Base-by-base conservation (phyloP, 2,329 filamentous ascomycete genomes). In the Biscogniauxia mediterranea region DNA sequence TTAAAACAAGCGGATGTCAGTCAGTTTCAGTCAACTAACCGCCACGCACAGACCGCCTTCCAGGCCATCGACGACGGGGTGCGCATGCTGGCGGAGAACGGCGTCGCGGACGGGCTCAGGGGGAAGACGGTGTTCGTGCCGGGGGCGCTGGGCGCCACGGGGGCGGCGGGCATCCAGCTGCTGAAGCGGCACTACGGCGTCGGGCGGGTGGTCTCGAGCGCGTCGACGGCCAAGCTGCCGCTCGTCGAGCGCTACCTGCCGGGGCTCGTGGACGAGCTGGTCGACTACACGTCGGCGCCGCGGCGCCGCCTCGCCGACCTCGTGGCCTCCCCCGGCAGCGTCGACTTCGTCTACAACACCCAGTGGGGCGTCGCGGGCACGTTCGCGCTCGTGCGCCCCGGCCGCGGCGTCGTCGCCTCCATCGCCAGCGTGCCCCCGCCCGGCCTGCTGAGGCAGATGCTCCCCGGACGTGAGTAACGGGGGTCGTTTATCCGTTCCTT, bases 101-200 rank as follows among this genome's bases (percentile, higher is more conserved):
- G 62, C 52, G 67, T 68, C 19, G 56, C 59, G n/a, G 72, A 73
- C 46, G 74, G 67, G 19, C 76, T 85, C 0, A 70, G 77, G 20
- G 82, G 81, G 8, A 82, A 81, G 71, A 83, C 81, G 1, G 81
- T 83, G 1, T 82, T 82, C 60, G 74, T 86, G 6, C 77, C 81
- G 0, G 83, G 74, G 2, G 83, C 78, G 0, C 75, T 86, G 46
- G 78, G 82, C 57, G 80, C 77, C 0, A 80, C 78, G 0, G 83
- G 83, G 0, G 73, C 76, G 2, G 70, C 79, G 25, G 79, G 73
- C 0, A 76, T 80, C 25, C 82, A 85, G 69, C 69, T 85, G 1
- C 79, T 82, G 2, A 82, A 81, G 65, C 80, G 81, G 28, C 75
- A 80, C 2, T 84, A 81, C 54, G 75, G 78, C 0, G 83, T 79